Base-by-base conservation (phyloP, 2,329 filamentous ascomycete species). In the Calonectria fujianensis region DNA sequence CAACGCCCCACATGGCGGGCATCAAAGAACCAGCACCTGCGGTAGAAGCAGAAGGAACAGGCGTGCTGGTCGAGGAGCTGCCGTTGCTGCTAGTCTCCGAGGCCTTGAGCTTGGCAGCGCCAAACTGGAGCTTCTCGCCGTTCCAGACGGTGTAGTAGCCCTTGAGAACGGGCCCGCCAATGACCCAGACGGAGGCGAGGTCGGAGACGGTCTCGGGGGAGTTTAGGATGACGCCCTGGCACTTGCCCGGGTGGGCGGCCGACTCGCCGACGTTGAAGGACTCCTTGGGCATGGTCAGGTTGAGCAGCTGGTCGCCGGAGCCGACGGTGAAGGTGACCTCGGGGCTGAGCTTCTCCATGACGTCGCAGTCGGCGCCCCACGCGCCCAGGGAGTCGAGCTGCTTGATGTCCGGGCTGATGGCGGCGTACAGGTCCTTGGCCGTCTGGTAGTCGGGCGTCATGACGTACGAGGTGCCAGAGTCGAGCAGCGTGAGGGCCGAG, bases 101-200 rank as follows among this genome's bases (percentile, higher is more conserved):
- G 5, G 31, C 63, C 74, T 74, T 78, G 20, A 79, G 72, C 31
- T 70, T 66, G 8, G 75, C 79, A 59, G 80, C 82, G 2, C 82
- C 82, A 27, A 84, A 69, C 59, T 77, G 69, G 63, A 77, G n/a
- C 10, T 77, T 80, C 20, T 76, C 68, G 0, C 80, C 82, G 73
- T 85, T 81, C 83, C 83, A 85, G 0, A 82, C 82, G 1, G 84
- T 85, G 69, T 85, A 85, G 69, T 85, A 85, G 16, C 79, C 75
- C 79, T 84, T 82, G 31, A 86, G 70, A 20, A 84, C 74, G 4
- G 84, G 82, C 1, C 79, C 82, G 0, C 85, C 84, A 11, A 84
- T 59, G 9, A 85, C 71, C 83, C 84, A 86, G 2, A 80, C 74
- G 0, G 77, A 75, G 0, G 77, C 78, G 0, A 73, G 52, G 0